Percentiles rank a stretch among this genome's conserved stretches.
Conservation (phyloP, 225 moss, liverwort and hornwort genomes). For the Takakia lepidozioides region DNA sequence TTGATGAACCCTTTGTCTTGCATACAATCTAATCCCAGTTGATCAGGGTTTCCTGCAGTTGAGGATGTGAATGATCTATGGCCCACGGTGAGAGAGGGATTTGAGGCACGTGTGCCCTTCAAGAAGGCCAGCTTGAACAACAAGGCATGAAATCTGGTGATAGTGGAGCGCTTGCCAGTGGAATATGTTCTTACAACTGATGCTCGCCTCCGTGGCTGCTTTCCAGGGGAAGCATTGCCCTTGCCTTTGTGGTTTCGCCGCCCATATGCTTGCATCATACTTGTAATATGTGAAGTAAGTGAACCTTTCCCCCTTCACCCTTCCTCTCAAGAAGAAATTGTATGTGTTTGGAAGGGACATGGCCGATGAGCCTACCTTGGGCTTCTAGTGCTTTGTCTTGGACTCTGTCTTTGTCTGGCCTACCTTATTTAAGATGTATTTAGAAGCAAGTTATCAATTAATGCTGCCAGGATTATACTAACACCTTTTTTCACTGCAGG, state of each 20-base stretch:
- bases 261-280: conserved; percentile 80
- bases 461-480: no score
- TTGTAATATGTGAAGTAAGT: conserved; percentile 87
- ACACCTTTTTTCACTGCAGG: conserved; percentile 48
- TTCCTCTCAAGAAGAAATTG: no score
- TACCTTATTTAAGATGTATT: background rate
- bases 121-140: conserved; percentile 81
- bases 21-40: no score
- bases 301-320: conserved; percentile 2
- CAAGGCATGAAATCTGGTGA: conserved; percentile 83
- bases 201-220: conserved; percentile 78
- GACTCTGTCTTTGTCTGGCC: background rate
- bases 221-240: conserved; percentile 63
- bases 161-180: conserved; percentile 81
- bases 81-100: conserved; percentile 65
- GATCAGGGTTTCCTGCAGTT: conserved; percentile 37
- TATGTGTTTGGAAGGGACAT: no score
- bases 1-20: no score
- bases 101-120: conserved; percentile 82
- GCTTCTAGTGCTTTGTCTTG: no score
- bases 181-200: conserved; percentile 91
- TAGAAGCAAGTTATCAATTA: no score
- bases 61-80: conserved; percentile 93
- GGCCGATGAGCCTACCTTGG: no score
- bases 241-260: conserved; percentile 68